Conservation (phyloP, 441 rosid species). For the Jatropha multifida region DNA sequence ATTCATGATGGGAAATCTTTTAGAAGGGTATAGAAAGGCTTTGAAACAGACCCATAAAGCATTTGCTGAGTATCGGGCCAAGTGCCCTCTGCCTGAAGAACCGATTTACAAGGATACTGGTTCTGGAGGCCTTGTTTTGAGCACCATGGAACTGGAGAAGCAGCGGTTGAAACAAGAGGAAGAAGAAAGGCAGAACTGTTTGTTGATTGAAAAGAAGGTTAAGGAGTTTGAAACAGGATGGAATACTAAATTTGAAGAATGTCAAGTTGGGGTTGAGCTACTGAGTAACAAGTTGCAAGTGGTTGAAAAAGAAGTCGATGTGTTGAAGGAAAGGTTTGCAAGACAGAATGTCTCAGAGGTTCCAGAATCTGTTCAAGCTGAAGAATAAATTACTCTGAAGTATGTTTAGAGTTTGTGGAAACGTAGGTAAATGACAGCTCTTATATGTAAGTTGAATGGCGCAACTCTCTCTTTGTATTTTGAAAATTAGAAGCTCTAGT, state of each 20-base stretch:
- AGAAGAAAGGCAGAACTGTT: conserved; percentile 47
- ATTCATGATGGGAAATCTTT: conserved; percentile 57
- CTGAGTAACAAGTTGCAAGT: conserved; percentile 34
- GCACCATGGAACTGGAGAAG: conserved; percentile 64
- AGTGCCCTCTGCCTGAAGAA: conserved; percentile 50
- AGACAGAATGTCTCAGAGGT: conserved; percentile 33
- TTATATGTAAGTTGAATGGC: too few species aligned
- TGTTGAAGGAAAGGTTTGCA: conserved; percentile 35
- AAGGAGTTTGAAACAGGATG: conserved; percentile 53
- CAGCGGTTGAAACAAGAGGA: conserved; percentile 61
- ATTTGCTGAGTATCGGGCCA: conserved; percentile 63
- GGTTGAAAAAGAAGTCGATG: conserved; percentile 42
- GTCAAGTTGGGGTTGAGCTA: conserved; percentile 30
- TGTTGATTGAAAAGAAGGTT: conserved; percentile 42
- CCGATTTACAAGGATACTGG: conserved; percentile 80
- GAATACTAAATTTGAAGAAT: conserved; percentile 34
- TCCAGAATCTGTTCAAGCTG: conserved; percentile 29
- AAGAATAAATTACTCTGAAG: conserved; percentile 19
- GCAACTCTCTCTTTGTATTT: too few species aligned
- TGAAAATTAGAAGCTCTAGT: too few species aligned
- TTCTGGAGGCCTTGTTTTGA: conserved; percentile 80
- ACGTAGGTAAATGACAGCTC: conserved; percentile 4
- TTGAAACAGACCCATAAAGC: conserved; percentile 61
- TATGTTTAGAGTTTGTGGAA: not conserved
- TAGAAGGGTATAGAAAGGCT: conserved; percentile 71